phyloP scores from a whole-genome alignment of 371 early-diverging fungal genomes.

The Capillidium heterosporum region DNA sequence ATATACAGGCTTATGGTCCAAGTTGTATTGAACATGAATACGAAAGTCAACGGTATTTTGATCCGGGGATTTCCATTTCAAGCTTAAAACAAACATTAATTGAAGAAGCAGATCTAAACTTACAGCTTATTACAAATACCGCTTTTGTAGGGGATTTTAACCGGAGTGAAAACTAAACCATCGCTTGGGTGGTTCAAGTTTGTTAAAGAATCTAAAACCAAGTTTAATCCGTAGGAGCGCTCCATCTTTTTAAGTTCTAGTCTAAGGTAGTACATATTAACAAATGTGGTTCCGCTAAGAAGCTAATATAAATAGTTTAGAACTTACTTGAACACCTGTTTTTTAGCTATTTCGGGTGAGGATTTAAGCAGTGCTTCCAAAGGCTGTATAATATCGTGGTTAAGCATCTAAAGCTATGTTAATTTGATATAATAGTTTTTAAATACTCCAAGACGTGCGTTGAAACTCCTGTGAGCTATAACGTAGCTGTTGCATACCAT shows the following conservation, averaged over 20 bases:
- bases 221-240: constrained; percentile 25
- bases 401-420: constrained; percentile 20
- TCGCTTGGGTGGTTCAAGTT: constrained; percentile 54
- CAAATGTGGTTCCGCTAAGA: background rate
- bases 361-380: constrained; percentile 13
- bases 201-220: constrained; percentile 35
- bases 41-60: constrained; percentile 69
- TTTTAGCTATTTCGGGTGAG: constrained; percentile 17
- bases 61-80: constrained; percentile 83
- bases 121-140: constrained; percentile 38
- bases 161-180: constrained; percentile 74
- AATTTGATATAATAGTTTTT: background rate
- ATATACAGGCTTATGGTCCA: constrained; percentile 39
- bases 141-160: constrained; percentile 39
- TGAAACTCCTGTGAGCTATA: constrained; percentile 29
- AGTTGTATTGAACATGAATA: constrained; percentile 26
- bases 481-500: constrained; percentile 31
- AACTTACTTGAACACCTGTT: constrained; percentile 35
- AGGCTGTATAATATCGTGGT: constrained; percentile 39
- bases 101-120: constrained; percentile 4
- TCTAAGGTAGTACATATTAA: no score
- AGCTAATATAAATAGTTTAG: background rate
- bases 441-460: constrained; percentile 37
- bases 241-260: constrained; percentile 35
- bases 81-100: constrained; percentile 16